phyloP scores from a whole-genome alignment of 1,284 basidiomycete genomes.

The Trametes versicolor region DNA sequence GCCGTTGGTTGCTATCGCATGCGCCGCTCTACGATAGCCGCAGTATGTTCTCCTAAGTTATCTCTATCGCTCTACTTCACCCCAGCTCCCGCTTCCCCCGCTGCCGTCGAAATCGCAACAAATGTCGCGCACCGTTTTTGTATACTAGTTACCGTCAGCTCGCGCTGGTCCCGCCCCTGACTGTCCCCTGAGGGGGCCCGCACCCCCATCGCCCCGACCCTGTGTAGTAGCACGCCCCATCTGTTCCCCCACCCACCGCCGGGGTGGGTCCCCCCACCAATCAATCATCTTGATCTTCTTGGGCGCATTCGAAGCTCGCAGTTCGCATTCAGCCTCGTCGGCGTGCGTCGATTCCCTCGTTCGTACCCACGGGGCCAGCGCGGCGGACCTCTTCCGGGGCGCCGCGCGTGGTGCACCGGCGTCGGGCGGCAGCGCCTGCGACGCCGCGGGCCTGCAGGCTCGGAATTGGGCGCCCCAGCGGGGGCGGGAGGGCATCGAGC shows the following conservation, averaged over 20 bases:
- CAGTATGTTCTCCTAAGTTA: slow-evolving; percentile 2
- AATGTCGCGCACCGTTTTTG: background rate
- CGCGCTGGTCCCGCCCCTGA: background rate
- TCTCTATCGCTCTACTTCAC: background rate
- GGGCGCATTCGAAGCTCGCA: slow-evolving; percentile 8
- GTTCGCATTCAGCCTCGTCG: slow-evolving; percentile 3
- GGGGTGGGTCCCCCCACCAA: slow-evolving; percentile 1
- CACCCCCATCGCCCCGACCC: background rate
- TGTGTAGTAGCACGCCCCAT: background rate
- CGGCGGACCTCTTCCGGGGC: no score
- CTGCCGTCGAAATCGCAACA: background rate
- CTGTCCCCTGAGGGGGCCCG: background rate
- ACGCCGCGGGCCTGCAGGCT: no score
- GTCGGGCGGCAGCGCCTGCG: no score
- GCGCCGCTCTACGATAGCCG: slow-evolving; percentile 1
- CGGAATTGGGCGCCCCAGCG: no score
- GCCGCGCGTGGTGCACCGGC: no score
- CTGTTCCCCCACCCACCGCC: slow-evolving; percentile 1
- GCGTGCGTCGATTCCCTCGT: slow-evolving; percentile 4
- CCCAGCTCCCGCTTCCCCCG: background rate
- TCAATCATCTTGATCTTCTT: slow-evolving; percentile 23
- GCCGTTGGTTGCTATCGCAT: slow-evolving; percentile 1
- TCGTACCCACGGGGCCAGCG: background rate
- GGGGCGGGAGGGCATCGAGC: no score
- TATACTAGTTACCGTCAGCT: slow-evolving; percentile 7